These are phyloP conservation scores for Cryphonectria nitschkei DNA, from an alignment of 2,329 filamentous ascomycete genomes.

Conservation along the genomic window DNA sequence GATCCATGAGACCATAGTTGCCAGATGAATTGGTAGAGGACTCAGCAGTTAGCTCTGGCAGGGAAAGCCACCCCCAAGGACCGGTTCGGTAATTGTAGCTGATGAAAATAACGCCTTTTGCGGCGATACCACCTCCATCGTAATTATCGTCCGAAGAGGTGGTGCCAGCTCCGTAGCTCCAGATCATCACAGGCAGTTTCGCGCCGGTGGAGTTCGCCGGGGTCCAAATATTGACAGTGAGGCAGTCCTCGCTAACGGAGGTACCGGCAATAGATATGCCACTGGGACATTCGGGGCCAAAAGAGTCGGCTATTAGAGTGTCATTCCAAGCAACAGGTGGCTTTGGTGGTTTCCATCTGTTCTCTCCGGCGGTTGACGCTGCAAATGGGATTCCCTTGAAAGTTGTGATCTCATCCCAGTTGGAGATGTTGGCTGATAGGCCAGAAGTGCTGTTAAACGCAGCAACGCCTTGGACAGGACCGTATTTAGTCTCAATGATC, in stretches of 20 bases:
- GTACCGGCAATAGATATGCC: not conserved
- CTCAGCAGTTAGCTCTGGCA: not conserved
- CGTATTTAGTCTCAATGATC: not conserved
- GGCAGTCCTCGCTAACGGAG: slow-evolving; percentile 6
- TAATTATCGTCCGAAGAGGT: not conserved
- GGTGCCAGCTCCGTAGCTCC: not conserved
- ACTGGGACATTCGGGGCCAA: slow-evolving; percentile 2
- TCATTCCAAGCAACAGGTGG: not conserved
- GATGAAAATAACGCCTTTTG: slow-evolving; percentile 3
- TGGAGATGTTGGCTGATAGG: not conserved
- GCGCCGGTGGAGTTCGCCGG: not conserved
- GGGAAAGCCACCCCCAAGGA: not conserved
- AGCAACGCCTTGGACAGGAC: not conserved
- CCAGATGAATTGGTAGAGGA: not conserved
- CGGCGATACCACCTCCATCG: slow-evolving; percentile 2
- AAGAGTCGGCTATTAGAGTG: not conserved
- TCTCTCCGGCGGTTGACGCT: not conserved
- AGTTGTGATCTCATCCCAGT: not conserved
- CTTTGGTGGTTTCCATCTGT: not conserved
- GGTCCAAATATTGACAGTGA: slow-evolving; percentile 3
- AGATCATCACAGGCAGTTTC: not conserved
- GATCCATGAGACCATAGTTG: slow-evolving; percentile 64
- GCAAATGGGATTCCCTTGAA: not conserved
- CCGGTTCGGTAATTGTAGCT: slow-evolving; percentile 7
- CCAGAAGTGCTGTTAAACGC: slow-evolving; percentile 1